phyloP scores from a whole-genome alignment of 106 monocot species.

The Iris macrosiphon region DNA sequence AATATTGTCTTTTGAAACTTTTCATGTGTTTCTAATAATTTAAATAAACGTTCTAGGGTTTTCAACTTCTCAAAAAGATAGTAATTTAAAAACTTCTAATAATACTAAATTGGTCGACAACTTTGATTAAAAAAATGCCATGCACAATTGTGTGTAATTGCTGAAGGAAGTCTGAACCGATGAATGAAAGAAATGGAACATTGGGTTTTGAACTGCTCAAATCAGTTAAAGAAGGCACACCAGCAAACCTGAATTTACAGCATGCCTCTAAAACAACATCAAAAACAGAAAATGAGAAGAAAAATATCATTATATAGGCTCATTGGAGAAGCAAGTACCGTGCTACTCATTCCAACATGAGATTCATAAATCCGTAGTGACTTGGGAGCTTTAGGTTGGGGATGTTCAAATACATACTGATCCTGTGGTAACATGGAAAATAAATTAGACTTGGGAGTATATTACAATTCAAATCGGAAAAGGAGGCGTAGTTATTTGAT shows the following conservation, averaged over 20 bases:
- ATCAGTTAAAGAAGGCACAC: background rate
- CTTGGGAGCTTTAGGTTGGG: slow-evolving; percentile 83
- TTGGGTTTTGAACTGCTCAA: background rate
- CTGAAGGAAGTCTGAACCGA: too few species aligned
- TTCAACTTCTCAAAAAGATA: too few species aligned
- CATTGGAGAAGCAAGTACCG: slow-evolving; percentile 33
- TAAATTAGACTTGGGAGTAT: background rate
- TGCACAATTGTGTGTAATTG: too few species aligned
- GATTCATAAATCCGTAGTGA: slow-evolving; percentile 95
- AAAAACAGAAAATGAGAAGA: background rate
- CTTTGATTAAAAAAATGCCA: too few species aligned
- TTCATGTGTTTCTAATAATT: too few species aligned
- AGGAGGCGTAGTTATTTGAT: background rate
- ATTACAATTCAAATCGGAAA: background rate
- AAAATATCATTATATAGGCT: background rate
- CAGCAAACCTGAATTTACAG: background rate
- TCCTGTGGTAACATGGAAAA: slow-evolving; percentile 42
- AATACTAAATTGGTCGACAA: too few species aligned
- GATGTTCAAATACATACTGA: slow-evolving; percentile 75
- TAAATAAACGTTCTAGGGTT: too few species aligned
- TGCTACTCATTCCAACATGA: slow-evolving; percentile 99
- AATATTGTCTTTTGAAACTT: too few species aligned
- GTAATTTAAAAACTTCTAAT: too few species aligned
- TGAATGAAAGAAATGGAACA: background rate
- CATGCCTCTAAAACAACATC: background rate